Base-by-base conservation (phyloP, 225 moss, liverwort and hornwort species). In the Physcomitrium patens region DNA sequence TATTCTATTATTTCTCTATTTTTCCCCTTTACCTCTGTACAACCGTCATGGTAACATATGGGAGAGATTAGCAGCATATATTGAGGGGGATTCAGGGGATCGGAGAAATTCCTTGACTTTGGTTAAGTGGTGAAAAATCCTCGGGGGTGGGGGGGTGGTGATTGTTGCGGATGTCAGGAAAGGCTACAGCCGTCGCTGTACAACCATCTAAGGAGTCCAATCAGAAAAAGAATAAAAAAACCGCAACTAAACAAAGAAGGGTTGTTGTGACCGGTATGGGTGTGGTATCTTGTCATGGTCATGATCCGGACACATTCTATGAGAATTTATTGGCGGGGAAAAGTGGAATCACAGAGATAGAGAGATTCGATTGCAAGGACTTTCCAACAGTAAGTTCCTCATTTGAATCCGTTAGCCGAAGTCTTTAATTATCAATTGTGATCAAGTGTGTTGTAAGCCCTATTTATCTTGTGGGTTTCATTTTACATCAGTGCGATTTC, bases 221-320 rank as follows among this genome's bases (percentile, higher is more conserved):
- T 45, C 83, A 81, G 57, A 83, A 61, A 60, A 83, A 80, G 64
- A 78, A 65, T 37, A 86, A 83, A 43, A 86, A 68, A 59, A 80
- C 76, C 31, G 72, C 75, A 52, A 80, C 86, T 12, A 86, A 83
- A 65, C 83, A 80, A 69, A 76, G 86, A 69, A 73, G 86, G 78
- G 86, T 86, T 67, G 86, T 86, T 46, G 83, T 86, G 53, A 86
- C 86, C 44, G 86, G 86, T 19, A 86, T 86, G 86, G 86, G 86
- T 72, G 31, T 86, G 44, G 81, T 80, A 2, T 83, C 86, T 12
- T 81, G 86, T 69, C 83, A 78, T 19, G 86, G 86, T 65, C 73
- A 84, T 49, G 83, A 86, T 60, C 67, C 77, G 19, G 78, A 84
- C 54, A 84, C 81, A 17, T 86, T 86, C 78, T 86, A 86, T 69